A percentile compares a stretch with the other conserved stretches of the same genome.
Evolutionary conservation across 2,329 filamentous ascomycete species (phyloP).

Genomic region (Monosporascus sp.): DNA sequence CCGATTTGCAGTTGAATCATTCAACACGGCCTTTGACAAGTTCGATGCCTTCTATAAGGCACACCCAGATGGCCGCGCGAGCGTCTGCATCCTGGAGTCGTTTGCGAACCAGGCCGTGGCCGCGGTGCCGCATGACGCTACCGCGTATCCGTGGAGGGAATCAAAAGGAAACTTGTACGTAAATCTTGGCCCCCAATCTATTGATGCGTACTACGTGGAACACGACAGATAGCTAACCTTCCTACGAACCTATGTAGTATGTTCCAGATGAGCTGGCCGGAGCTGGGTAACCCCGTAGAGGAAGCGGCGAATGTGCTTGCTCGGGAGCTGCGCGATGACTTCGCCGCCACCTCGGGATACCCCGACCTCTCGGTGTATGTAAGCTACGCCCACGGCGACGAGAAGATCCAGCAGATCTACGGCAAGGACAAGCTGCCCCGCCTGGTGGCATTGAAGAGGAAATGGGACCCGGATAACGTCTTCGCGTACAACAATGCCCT

Average conservation of each 20-base stretch:
- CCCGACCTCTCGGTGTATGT: slow-evolving; percentile 13
- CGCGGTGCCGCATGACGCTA: slow-evolving; percentile 9
- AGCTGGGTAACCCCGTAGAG: neutral
- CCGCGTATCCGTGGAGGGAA: slow-evolving; percentile 22
- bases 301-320: neutral
- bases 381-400: slow-evolving; percentile 24
- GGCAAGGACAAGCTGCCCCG: slow-evolving; percentile 14
- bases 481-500: slow-evolving; percentile 7
- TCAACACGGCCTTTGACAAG: slow-evolving; percentile 6
- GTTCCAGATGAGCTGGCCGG: slow-evolving; percentile 7
- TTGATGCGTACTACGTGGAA: neutral
- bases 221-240: neutral
- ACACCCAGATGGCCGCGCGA: slow-evolving; percentile 2
- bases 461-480: slow-evolving; percentile 22
- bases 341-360: slow-evolving; percentile 4
- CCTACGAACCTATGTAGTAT: slow-evolving; percentile 3
- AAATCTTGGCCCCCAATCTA: neutral
- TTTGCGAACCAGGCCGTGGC: slow-evolving; percentile 10
- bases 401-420: slow-evolving; percentile 15
- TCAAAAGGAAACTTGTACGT: slow-evolving; percentile 12
- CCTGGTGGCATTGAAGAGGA: slow-evolving; percentile 16
- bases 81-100: slow-evolving; percentile 5
- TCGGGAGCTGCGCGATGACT: slow-evolving; percentile 1
- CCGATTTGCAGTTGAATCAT: slow-evolving; percentile 2
- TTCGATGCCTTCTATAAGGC: slow-evolving; percentile 7